Base-by-base conservation (phyloP, 352 stramenopile genomes). In the Pythium insidiosum region DNA sequence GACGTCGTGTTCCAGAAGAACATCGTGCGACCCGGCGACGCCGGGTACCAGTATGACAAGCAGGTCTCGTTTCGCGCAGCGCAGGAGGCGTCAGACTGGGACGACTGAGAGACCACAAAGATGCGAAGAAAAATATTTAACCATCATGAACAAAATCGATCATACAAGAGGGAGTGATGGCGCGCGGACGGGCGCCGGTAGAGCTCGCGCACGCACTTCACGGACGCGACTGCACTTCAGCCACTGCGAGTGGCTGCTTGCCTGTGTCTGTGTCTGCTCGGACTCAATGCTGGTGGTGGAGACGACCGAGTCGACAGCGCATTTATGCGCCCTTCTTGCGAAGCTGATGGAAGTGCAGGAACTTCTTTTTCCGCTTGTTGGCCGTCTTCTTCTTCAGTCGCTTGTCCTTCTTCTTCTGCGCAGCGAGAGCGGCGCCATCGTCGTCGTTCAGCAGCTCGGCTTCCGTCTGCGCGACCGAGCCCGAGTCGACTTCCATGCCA, bases 301-400 rank as follows among this genome's bases (percentile, higher is more conserved):
- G n/a, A n/a, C n/a, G n/a, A n/a, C n/a, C 6, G 22, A 30, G 28
- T 35, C 19, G 46, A 26, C 13, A 11, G 31, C n/a, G 53, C 29
- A 31, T 38, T 73, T 82, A 90, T 59, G 85, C 75, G 41, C 80
- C 80, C 65, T 93, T 93, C 70, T 93, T 93, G 49, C 80, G 80
- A 31, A 90, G 63, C 41, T 71, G 69, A 67, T 93, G 77, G 63
- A 93, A 90, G 57, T 88, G 77, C 49, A 93, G 66, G 34, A 90
- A 88, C 59, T 90, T 90, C 47, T 80, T 74, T 68, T 83, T 85
- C 57, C 69, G 55, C 43, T 62, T 60, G 28, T 70, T 62, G 11
- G 54, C 52, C 15, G 62, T 39, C 42, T 61, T 61, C 53, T 61
- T 83, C 58, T 90, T 80, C 44, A 93, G 64, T 29, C 90, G 84